Conservation (phyloP, 345 rosid species). For the Moricandia arvensis region DNA sequence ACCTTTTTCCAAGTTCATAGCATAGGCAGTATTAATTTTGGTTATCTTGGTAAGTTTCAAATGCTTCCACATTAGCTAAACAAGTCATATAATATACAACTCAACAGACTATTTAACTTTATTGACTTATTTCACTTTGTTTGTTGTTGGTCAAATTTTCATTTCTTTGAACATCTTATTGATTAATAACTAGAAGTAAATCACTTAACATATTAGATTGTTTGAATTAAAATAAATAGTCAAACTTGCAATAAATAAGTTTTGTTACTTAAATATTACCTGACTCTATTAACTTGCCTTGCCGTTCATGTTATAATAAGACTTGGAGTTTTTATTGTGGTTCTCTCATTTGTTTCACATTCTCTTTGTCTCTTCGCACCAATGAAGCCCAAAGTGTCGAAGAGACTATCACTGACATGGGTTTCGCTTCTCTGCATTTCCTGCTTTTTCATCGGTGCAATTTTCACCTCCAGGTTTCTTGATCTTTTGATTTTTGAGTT, state of each 20-base stretch:
- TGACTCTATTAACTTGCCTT: not conserved
- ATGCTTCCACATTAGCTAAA: not conserved
- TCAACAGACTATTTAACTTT: not conserved
- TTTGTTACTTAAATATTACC: constrained; percentile 10
- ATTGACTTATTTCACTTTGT: not conserved
- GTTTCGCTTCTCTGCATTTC: constrained; percentile 63
- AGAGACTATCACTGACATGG: constrained; percentile 59
- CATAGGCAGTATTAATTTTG: not conserved
- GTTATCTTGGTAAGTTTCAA: not conserved
- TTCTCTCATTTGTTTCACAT: constrained; percentile 5
- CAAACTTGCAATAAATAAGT: constrained; percentile 3
- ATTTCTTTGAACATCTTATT: not conserved
- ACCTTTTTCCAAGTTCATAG: not conserved
- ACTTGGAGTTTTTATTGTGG: constrained; percentile 2
- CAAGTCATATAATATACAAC: not conserved
- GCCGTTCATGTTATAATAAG: constrained; percentile 4
- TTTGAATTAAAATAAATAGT: constrained; percentile 23
- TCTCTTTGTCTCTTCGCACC: not conserved
- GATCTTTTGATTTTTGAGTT: not conserved
- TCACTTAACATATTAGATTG: constrained; percentile 13
- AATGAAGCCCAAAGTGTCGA: constrained; percentile 63
- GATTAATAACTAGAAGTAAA: constrained; percentile 15
- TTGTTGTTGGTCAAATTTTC: constrained; percentile 16
- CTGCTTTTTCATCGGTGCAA: constrained; percentile 71
- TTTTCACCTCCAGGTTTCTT: constrained; percentile 68